Conservation (phyloP, 345 rosid genomes). For the Lumnitzera racemosa region DNA sequence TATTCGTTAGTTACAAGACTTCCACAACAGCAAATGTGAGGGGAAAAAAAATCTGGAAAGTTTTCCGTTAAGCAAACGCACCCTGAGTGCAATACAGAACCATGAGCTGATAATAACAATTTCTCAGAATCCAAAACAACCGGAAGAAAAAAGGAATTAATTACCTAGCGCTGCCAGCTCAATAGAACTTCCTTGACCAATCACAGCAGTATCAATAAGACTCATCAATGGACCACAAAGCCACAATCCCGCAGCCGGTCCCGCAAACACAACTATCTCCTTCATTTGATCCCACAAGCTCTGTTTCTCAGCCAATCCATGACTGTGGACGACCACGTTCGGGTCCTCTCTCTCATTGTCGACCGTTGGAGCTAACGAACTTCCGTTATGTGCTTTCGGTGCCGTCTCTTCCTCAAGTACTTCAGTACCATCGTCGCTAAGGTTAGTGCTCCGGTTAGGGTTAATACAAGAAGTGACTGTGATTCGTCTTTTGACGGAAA, state of each 20-base stretch:
- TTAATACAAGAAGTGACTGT: constrained; percentile 21
- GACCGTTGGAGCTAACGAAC: constrained; percentile 4
- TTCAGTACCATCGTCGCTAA: constrained; percentile 17
- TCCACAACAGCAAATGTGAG: too few species aligned
- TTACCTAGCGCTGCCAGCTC: constrained; percentile 94
- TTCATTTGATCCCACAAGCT: constrained; percentile 71
- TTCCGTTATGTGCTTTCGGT: background rate
- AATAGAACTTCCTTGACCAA: constrained; percentile 82
- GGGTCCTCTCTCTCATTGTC: constrained; percentile 12
- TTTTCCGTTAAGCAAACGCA: too few species aligned
- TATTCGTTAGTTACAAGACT: too few species aligned
- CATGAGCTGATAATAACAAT: too few species aligned
- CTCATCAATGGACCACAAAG: constrained; percentile 93
- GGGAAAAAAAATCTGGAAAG: too few species aligned
- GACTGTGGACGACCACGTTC: constrained; percentile 13
- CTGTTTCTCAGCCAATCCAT: constrained; percentile 40
- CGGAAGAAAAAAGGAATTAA: background rate
- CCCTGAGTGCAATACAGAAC: too few species aligned
- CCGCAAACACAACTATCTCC: constrained; percentile 77
- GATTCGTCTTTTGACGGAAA: background rate
- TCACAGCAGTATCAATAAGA: constrained; percentile 82
- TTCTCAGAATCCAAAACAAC: too few species aligned
- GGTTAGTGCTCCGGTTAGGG: background rate
- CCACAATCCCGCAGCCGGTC: constrained; percentile 91
- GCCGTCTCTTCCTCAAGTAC: background rate